Conservation (phyloP, 2,329 filamentous ascomycete species). For the Paramyrothecium sp. region DNA sequence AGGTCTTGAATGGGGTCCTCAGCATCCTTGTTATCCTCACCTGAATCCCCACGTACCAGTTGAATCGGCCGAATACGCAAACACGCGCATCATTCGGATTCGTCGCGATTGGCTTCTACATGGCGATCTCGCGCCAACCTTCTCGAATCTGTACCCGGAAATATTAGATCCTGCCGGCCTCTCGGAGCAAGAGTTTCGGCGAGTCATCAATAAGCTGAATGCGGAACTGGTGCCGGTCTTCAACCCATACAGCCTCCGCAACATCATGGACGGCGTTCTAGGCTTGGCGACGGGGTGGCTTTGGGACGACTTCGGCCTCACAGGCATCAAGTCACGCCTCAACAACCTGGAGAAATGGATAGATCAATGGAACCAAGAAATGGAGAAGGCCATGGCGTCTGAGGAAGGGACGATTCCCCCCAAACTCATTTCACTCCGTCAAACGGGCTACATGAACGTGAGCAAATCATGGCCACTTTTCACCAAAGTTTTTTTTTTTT, state of each 20-base stretch:
- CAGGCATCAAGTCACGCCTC: conserved; percentile 70
- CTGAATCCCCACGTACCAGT: conserved; percentile 86
- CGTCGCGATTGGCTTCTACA: conserved; percentile 86
- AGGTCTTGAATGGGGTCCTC: conserved; percentile 85
- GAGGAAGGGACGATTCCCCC: conserved; percentile 57
- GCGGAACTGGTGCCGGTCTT: conserved; percentile 73
- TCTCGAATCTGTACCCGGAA: conserved; percentile 93
- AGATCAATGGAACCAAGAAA: conserved; percentile 79
- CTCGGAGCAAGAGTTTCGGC: conserved; percentile 81
- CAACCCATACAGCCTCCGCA: conserved; percentile 72
- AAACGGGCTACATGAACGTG: conserved; percentile 85
- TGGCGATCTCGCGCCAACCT: conserved; percentile 88
- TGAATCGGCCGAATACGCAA: conserved; percentile 69
- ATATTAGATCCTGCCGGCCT: conserved; percentile 84
- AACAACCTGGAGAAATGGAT: conserved; percentile 75
- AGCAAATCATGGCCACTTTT: conserved; percentile 24
- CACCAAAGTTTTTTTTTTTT: background rate
- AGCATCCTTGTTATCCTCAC: conserved; percentile 93
- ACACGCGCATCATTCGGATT: conserved; percentile 88
- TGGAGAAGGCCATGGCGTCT: conserved; percentile 53
- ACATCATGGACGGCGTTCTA: conserved; percentile 75
- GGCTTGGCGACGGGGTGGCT: conserved; percentile 88
- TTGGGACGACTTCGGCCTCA: conserved; percentile 86
- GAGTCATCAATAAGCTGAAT: conserved; percentile 80
- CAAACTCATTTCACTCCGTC: conserved; percentile 73